Evolutionary conservation across 768 basidiomycete species (phyloP).

Genomic region (Pleurotus pulmonarius): DNA sequence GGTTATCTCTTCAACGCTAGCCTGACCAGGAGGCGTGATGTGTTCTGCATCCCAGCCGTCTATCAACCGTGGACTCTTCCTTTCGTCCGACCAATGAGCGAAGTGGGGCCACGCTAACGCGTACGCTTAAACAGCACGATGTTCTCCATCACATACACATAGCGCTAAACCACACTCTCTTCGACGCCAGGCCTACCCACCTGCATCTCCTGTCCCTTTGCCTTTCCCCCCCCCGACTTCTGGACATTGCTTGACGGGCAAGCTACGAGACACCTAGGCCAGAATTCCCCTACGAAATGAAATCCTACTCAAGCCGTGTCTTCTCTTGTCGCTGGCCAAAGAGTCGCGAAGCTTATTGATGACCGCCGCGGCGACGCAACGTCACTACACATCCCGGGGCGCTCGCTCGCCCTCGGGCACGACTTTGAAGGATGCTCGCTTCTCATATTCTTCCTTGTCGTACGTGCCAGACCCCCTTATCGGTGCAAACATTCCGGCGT

Average conservation of each 20-base stretch:
- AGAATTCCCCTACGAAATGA: background rate
- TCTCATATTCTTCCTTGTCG: too few species aligned
- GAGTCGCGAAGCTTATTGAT: too few species aligned
- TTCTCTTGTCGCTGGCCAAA: too few species aligned
- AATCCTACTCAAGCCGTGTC: too few species aligned
- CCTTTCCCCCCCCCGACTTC: background rate
- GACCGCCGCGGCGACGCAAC: too few species aligned
- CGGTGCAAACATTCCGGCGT: too few species aligned
- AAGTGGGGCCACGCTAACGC: constrained; percentile 5
- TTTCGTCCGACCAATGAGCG: background rate
- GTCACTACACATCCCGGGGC: too few species aligned
- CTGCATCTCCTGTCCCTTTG: constrained; percentile 1
- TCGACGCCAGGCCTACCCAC: background rate
- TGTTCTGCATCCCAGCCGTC: background rate
- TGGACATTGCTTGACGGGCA: background rate
- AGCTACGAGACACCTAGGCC: background rate
- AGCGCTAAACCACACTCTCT: background rate
- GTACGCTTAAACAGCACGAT: too few species aligned
- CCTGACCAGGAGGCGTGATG: background rate
- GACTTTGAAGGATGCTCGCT: too few species aligned
- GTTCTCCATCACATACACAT: background rate
- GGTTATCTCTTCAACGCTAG: background rate
- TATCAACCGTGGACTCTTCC: background rate
- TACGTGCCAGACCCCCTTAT: too few species aligned
- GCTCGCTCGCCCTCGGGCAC: too few species aligned